phyloP scores from a whole-genome alignment of 257 asterid species.

The Nicotiana noctiflora region DNA sequence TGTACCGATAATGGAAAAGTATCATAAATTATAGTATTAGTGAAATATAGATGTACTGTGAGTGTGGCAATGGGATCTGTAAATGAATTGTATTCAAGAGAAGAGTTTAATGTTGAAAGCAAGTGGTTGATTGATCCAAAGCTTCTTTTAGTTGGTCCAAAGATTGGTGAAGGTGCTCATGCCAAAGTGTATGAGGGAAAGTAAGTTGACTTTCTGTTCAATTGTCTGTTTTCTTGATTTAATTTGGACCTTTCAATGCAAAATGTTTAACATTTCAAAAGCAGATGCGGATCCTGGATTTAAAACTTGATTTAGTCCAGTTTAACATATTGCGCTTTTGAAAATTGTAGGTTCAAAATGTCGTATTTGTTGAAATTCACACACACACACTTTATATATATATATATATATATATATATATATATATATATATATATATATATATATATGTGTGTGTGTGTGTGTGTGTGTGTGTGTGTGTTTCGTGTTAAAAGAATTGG shows the following conservation, averaged over 20 bases:
- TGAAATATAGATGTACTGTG: no score
- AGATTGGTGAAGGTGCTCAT: slow-evolving; percentile 96
- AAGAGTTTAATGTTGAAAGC: slow-evolving; percentile 58
- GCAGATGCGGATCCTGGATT: not conserved
- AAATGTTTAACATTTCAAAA: not conserved
- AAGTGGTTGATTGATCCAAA: slow-evolving; percentile 85
- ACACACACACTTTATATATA: no score
- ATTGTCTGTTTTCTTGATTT: slow-evolving; percentile 2
- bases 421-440: no score
- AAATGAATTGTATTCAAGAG: slow-evolving; percentile 50
- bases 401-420: no score
- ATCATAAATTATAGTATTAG: no score
- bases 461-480: no score
- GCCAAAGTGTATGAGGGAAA: slow-evolving; percentile 92
- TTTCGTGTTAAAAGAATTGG: no score
- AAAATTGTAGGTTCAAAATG: not conserved
- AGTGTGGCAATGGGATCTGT: slow-evolving; percentile 53
- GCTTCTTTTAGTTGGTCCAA: slow-evolving; percentile 81
- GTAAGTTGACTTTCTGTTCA: slow-evolving; percentile 46
- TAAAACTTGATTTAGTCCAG: not conserved
- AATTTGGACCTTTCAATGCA: not conserved
- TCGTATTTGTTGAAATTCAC: not conserved
- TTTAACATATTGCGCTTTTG: not conserved
- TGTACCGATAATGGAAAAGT: not conserved
- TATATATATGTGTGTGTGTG: no score